phyloP scores from a whole-genome alignment of 1,139 yeast genomes.

The Yarrowia galli region DNA sequence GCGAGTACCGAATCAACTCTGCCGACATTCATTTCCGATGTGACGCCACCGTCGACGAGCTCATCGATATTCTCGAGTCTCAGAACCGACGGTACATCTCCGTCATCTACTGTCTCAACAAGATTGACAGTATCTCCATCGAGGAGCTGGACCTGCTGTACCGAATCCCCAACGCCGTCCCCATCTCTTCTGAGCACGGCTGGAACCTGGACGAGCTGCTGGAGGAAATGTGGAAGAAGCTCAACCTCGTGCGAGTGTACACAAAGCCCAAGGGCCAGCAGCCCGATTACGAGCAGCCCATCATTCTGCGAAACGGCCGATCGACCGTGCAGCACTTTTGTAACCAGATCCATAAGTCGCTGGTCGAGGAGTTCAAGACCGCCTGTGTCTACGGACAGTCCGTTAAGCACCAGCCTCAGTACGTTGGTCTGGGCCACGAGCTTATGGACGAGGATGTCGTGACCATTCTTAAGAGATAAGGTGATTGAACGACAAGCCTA shows the following conservation, averaged over 20 bases:
- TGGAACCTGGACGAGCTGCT: slow-evolving; percentile 96
- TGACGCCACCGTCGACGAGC: slow-evolving; percentile 96
- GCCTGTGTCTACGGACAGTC: slow-evolving; percentile 92
- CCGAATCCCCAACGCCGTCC: slow-evolving; percentile 95
- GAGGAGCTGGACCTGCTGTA: slow-evolving; percentile 90
- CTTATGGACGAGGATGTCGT: slow-evolving; percentile 97
- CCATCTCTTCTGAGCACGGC: slow-evolving; percentile 92
- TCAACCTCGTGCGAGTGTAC: slow-evolving; percentile 90
- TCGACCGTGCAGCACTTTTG: slow-evolving; percentile 95
- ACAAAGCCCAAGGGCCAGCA: slow-evolving; percentile 94
- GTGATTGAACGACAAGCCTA: no score
- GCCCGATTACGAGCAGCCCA: slow-evolving; percentile 95
- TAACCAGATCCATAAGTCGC: slow-evolving; percentile 91
- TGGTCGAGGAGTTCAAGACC: slow-evolving; percentile 90
- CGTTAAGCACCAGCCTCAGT: slow-evolving; percentile 98
- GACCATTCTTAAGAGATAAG: slow-evolving; percentile 80
- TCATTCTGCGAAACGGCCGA: slow-evolving; percentile 81
- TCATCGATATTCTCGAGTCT: slow-evolving; percentile 92
- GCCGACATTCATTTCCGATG: slow-evolving; percentile 98
- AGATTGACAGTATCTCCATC: slow-evolving; percentile 91
- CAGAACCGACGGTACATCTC: slow-evolving; percentile 92
- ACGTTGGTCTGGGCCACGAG: slow-evolving; percentile 82
- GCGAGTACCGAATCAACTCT: slow-evolving; percentile 91
- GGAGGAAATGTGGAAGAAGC: slow-evolving; percentile 92
- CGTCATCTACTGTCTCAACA: slow-evolving; percentile 90